phyloP scores from a whole-genome alignment of 2,329 filamentous ascomycete species.

The Helotiales sp. region DNA sequence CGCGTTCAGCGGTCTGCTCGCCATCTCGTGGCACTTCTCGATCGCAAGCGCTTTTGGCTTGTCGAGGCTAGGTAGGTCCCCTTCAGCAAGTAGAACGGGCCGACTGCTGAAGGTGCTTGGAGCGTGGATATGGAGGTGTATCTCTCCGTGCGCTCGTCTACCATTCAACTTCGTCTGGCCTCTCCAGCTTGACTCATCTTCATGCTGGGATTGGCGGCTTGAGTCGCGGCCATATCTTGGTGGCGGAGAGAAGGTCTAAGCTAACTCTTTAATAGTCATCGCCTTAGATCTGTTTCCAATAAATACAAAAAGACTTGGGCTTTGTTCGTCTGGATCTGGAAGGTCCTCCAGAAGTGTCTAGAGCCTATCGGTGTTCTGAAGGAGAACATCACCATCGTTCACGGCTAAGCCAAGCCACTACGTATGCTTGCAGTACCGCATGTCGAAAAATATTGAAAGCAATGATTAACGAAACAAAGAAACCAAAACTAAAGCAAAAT shows the following conservation, averaged over 20 bases:
- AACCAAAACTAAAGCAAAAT: background rate
- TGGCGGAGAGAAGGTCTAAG: slow-evolving; percentile 18
- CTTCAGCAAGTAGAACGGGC: slow-evolving; percentile 15
- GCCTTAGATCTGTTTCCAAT: slow-evolving; percentile 22
- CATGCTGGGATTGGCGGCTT: slow-evolving; percentile 8
- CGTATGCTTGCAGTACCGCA: slow-evolving; percentile 23
- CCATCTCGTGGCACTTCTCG: slow-evolving; percentile 15
- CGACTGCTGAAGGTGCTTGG: slow-evolving; percentile 16
- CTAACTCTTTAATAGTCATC: slow-evolving; percentile 20
- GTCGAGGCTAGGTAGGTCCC: slow-evolving; percentile 13
- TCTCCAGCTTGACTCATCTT: slow-evolving; percentile 6
- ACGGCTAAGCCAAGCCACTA: slow-evolving; percentile 17
- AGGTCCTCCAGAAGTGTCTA: slow-evolving; percentile 20
- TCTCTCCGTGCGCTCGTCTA: slow-evolving; percentile 13
- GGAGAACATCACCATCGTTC: slow-evolving; percentile 14
- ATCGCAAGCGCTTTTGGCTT: slow-evolving; percentile 10
- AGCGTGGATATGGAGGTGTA: slow-evolving; percentile 19
- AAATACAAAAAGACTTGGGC: slow-evolving; percentile 21
- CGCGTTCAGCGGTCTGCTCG: slow-evolving; percentile 6
- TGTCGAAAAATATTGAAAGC: slow-evolving; percentile 8
- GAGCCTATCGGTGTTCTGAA: slow-evolving; percentile 20
- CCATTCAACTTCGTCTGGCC: slow-evolving; percentile 11
- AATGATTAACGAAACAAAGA: background rate
- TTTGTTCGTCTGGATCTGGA: slow-evolving; percentile 16
- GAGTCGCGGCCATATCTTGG: slow-evolving; percentile 10